Evolutionary conservation across 1,284 basidiomycete genomes (phyloP).

Genomic region (Xanthoconium separans): DNA sequence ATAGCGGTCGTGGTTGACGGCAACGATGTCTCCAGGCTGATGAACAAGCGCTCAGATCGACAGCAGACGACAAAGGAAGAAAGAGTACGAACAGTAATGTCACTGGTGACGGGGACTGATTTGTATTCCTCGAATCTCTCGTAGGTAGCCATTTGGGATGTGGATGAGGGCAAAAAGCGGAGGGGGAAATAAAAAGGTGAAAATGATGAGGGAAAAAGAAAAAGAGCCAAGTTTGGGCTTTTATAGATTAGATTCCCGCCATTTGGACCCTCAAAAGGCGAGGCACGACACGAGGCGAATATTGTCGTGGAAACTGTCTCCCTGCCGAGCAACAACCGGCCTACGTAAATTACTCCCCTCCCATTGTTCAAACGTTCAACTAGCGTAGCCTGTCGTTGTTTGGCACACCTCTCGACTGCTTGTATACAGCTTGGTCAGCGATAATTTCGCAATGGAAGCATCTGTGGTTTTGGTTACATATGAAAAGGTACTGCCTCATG

Average conservation of each 20-base stretch:
- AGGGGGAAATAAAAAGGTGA: slow-evolving; percentile 19
- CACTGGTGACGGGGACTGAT: slow-evolving; percentile 22
- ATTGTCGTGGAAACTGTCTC: slow-evolving; percentile 25
- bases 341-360: slow-evolving; percentile 12
- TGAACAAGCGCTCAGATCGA: neutral
- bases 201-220: slow-evolving; percentile 23
- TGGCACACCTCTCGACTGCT: slow-evolving; percentile 1
- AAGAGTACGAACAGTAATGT: slow-evolving; percentile 35
- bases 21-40: slow-evolving; percentile 76
- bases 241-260: slow-evolving; percentile 47
- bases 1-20: slow-evolving; percentile 60
- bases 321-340: slow-evolving; percentile 8
- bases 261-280: neutral
- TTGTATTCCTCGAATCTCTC: slow-evolving; percentile 34
- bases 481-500: slow-evolving; percentile 7
- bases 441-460: slow-evolving; percentile 6
- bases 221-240: slow-evolving; percentile 30
- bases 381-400: neutral
- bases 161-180: slow-evolving; percentile 5
- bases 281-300: slow-evolving; percentile 48
- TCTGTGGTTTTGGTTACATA: slow-evolving; percentile 3
- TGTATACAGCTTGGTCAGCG: neutral
- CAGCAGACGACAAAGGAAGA: neutral
- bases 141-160: slow-evolving; percentile 31
- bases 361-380: slow-evolving; percentile 1